phyloP scores from a whole-genome alignment of 306 rosid species.

The Coriaria nepalensis region DNA sequence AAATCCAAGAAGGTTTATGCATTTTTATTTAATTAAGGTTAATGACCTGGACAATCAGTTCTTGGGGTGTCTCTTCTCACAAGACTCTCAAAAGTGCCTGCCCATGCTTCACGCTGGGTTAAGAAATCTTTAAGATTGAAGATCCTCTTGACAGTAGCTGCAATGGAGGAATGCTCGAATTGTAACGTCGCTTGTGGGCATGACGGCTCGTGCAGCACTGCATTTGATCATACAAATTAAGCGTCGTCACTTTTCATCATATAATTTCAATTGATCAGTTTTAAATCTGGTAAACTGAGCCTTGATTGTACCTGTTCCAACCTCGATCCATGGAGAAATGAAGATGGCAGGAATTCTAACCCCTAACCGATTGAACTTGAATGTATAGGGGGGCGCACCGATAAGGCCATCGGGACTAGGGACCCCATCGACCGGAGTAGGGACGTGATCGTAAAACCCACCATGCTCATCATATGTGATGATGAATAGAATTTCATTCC shows the following conservation, averaged over 20 bases:
- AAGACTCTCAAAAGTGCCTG: constrained; percentile 31
- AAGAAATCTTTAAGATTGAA: constrained; percentile 41
- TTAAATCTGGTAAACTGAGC: too few species aligned
- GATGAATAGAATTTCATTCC: constrained; percentile 58
- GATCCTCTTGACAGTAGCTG: constrained; percentile 54
- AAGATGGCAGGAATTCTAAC: constrained; percentile 52
- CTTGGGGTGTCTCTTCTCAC: constrained; percentile 25
- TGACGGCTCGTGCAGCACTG: constrained; percentile 41
- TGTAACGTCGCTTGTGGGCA: constrained; percentile 51
- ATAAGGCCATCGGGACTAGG: constrained; percentile 49
- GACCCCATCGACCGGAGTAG: constrained; percentile 38
- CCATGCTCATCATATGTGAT: constrained; percentile 74
- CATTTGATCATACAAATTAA: neutral
- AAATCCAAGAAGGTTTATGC: neutral
- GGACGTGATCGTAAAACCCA: constrained; percentile 66
- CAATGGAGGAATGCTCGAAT: constrained; percentile 52
- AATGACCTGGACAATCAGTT: constrained; percentile 35
- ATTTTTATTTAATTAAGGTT: too few species aligned
- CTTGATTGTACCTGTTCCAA: constrained; percentile 31
- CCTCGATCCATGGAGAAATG: constrained; percentile 63
- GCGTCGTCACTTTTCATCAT: neutral
- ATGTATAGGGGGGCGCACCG: constrained; percentile 40
- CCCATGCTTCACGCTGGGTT: constrained; percentile 50
- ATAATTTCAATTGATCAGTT: too few species aligned
- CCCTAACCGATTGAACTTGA: constrained; percentile 53